These are phyloP conservation scores for Aureobasidium melanogenum DNA, from an alignment of 2,329 filamentous ascomycete genomes.

Conservation along the genomic window DNA sequence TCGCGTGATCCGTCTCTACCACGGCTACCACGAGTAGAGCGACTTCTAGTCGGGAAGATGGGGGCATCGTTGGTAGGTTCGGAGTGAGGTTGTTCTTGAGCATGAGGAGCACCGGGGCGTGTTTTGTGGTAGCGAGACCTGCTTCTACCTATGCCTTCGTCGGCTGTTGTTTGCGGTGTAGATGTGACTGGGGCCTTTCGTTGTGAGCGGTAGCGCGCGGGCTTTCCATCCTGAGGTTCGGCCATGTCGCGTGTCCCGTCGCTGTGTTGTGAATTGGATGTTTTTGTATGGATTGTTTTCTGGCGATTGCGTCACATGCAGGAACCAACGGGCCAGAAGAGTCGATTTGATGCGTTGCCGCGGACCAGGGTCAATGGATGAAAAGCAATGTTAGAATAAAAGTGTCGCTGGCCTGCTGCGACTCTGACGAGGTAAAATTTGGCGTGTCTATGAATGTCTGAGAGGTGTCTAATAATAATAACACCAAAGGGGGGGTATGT, in stretches of 20 bases:
- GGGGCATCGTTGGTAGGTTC: background rate
- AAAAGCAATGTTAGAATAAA: background rate
- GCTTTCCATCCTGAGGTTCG: constrained; percentile 27
- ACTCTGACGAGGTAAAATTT: background rate
- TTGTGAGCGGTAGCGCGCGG: constrained; percentile 52
- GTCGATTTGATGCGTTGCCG: background rate
- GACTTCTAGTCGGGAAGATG: background rate
- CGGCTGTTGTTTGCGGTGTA: background rate
- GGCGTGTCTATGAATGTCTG: background rate
- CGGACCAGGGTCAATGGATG: background rate
- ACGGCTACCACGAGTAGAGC: background rate
- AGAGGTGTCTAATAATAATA: constrained; percentile 7
- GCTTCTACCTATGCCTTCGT: constrained; percentile 11
- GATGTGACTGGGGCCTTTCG: constrained; percentile 31
- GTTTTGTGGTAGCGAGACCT: constrained; percentile 16
- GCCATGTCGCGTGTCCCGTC: constrained; percentile 15
- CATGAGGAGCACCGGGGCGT: background rate
- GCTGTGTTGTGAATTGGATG: background rate
- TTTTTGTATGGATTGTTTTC: background rate
- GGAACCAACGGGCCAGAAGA: background rate
- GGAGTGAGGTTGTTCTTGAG: background rate
- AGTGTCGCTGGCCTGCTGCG: constrained; percentile 8
- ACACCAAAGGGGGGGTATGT: background rate
- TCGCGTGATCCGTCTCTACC: background rate
- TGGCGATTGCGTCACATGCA: constrained; percentile 7